Conservation (phyloP, 1,139 yeast genomes). For the Zygoascus sp. region DNA sequence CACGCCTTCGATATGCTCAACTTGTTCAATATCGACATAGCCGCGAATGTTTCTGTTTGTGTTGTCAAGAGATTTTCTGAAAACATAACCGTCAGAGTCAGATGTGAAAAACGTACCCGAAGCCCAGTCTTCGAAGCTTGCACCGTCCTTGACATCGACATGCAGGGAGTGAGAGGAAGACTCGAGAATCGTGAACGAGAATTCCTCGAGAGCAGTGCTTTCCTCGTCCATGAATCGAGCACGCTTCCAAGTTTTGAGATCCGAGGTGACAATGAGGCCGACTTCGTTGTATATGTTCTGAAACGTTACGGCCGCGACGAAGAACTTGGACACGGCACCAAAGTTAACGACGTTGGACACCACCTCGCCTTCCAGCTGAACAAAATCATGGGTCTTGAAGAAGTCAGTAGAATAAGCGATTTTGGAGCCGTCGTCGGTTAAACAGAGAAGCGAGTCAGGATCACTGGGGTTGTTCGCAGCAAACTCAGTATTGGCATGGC, state of each 20-base stretch:
- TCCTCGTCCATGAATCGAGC: slow-evolving; percentile 50
- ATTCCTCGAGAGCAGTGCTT: slow-evolving; percentile 33
- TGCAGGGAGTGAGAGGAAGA: slow-evolving; percentile 56
- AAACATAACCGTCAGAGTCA: slow-evolving; percentile 60
- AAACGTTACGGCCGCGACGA: slow-evolving; percentile 44
- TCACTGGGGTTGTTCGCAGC: slow-evolving; percentile 38
- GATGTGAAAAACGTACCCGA: slow-evolving; percentile 50
- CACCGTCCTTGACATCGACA: slow-evolving; percentile 39
- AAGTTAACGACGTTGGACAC: slow-evolving; percentile 43
- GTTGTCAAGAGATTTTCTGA: slow-evolving; percentile 44
- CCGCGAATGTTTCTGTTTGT: slow-evolving; percentile 42
- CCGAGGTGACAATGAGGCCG: slow-evolving; percentile 53
- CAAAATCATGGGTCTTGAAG: slow-evolving; percentile 41
- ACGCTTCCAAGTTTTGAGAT: slow-evolving; percentile 48
- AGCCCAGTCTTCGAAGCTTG: slow-evolving; percentile 14
- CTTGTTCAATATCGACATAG: slow-evolving; percentile 44
- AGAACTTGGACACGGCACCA: slow-evolving; percentile 47
- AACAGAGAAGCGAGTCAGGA: slow-evolving; percentile 46
- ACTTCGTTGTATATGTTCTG: slow-evolving; percentile 40
- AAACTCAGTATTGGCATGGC: slow-evolving; percentile 46
- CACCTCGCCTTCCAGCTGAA: slow-evolving; percentile 31
- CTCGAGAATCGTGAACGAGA: slow-evolving; percentile 49
- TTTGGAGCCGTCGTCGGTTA: slow-evolving; percentile 41
- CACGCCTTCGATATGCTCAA: slow-evolving; percentile 64
- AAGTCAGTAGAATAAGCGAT: slow-evolving; percentile 52